Evolutionary conservation across 768 basidiomycete genomes (phyloP).

Genomic region (Candolleomyces eurysporus): DNA sequence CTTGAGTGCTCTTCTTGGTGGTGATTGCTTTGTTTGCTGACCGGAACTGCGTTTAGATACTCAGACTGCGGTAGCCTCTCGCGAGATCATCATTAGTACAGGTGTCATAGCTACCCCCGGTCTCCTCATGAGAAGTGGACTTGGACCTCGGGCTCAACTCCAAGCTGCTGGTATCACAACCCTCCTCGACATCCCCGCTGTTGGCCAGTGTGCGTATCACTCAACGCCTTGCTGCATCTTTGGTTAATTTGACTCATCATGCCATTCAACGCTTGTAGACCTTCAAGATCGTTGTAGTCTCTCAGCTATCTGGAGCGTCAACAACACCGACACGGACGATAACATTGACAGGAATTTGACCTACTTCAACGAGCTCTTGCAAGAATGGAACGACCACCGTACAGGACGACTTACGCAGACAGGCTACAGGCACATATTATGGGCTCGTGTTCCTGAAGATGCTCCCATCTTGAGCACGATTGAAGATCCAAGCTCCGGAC

Average conservation of each 20-base stretch:
- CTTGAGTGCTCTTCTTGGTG: background rate
- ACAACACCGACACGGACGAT: background rate
- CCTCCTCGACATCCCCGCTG: conserved; percentile 29
- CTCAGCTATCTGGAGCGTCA: background rate
- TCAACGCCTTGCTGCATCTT: background rate
- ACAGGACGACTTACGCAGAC: background rate
- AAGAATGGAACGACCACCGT: background rate
- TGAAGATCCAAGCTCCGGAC: conserved; percentile 5
- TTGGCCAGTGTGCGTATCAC: conserved; percentile 25
- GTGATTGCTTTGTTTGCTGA: background rate
- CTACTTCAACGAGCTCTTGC: background rate
- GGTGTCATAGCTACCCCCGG: conserved; percentile 33
- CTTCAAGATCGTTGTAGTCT: background rate
- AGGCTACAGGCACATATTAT: background rate
- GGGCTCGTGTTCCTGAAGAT: background rate
- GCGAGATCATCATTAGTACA: conserved; percentile 37
- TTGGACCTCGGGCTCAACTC: conserved; percentile 26
- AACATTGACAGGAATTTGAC: background rate
- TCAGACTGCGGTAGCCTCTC: conserved; percentile 16
- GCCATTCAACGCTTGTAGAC: background rate
- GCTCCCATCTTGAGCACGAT: background rate
- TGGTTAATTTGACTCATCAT: too few relatives aligned
- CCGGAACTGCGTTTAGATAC: background rate
- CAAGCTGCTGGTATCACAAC: conserved; percentile 20
- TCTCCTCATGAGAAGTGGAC: conserved; percentile 31